Base-by-base conservation (phyloP, 495 filamentous ascomycete species). In the Cercophora samala region DNA sequence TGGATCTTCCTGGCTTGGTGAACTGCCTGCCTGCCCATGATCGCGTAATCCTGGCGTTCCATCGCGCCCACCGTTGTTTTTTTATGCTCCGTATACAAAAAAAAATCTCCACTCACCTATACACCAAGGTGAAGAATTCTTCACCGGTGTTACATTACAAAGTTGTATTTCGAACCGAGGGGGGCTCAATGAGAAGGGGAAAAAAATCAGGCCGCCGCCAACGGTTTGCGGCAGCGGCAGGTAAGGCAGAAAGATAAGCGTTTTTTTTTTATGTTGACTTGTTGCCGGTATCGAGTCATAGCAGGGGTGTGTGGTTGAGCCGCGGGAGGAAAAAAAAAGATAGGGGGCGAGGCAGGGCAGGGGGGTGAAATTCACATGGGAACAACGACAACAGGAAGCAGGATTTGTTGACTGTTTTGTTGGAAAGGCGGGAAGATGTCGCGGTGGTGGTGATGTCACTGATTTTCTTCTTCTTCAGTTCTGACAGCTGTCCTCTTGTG, bases 81-180 rank as follows among this genome's bases (percentile, higher is more conserved):
- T 56, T 56, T 23, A 46, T 46, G 37, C 37, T 46, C 37, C 37
- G 37, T 46, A 46, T 46, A 17, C 2, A n/a, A n/a, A n/a, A n/a
- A n/a, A n/a, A n/a, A n/a, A 0, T 11, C 37, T 46, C 37, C 37
- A 46, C 37, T 46, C 37, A 46, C 53, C 53, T n/a, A n/a, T n/a
- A 4, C 19, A 18, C 52, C 53, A 8, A 56, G 53, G 22, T 23
- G 53, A 23, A 56, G 22, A 19, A 8, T 56, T 21, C 53, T 46
- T 46, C 37, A 46, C 37, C 37, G 37, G 37, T 23, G 53, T 56
- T 21, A 56, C 53, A 56, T 56, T 23, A 19, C 53, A 56, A 18
- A 56, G 53, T 56, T 23, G 53, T 23, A 56, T 23, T 21, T 56
- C 53, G 53, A 56, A 56, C 53, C 53, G 53, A 56, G 53, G 53